Evolutionary conservation across 1,284 basidiomycete species (phyloP).

Genomic region (Tilletiaria anomala): DNA sequence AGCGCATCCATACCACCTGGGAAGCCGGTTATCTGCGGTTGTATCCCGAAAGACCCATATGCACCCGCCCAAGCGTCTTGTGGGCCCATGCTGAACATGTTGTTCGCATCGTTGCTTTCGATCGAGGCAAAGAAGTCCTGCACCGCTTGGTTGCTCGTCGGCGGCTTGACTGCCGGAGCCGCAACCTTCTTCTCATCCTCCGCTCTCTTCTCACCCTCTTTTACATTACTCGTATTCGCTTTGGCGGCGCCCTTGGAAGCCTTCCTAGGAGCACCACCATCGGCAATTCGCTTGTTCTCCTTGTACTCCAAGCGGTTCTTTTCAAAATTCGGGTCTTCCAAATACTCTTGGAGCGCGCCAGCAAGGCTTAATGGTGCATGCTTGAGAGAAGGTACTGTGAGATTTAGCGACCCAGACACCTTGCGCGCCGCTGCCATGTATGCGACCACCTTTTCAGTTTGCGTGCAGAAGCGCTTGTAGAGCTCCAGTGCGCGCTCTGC

Average conservation of each 20-base stretch:
- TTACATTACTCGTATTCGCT: constrained; percentile 8
- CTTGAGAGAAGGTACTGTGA: constrained; percentile 83
- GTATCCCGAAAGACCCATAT: constrained; percentile 1
- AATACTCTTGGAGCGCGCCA: constrained; percentile 82
- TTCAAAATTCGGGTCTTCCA: constrained; percentile 90
- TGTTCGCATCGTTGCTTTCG: constrained; percentile 62
- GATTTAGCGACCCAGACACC: constrained; percentile 76
- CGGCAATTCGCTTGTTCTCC: constrained; percentile 62
- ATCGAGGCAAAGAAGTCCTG: constrained; percentile 86
- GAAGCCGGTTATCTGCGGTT: neutral
- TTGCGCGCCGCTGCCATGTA: constrained; percentile 85
- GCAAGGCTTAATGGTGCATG: constrained; percentile 90
- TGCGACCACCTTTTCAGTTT: constrained; percentile 86
- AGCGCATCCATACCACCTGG: constrained; percentile 1
- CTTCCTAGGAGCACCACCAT: constrained; percentile 42
- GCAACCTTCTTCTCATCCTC: constrained; percentile 11
- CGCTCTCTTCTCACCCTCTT: constrained; percentile 9
- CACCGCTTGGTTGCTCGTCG: constrained; percentile 43
- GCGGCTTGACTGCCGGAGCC: constrained; percentile 11
- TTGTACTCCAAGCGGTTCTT: constrained; percentile 84
- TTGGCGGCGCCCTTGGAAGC: constrained; percentile 4
- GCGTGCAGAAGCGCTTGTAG: constrained; percentile 86
- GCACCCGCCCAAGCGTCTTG: neutral
- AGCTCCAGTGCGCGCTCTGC: constrained; percentile 70
- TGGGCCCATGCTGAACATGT: constrained; percentile 26